These are phyloP conservation scores for Amphirosellinia nigrospora DNA, from an alignment of 495 filamentous ascomycete genomes.

Conservation along the genomic window DNA sequence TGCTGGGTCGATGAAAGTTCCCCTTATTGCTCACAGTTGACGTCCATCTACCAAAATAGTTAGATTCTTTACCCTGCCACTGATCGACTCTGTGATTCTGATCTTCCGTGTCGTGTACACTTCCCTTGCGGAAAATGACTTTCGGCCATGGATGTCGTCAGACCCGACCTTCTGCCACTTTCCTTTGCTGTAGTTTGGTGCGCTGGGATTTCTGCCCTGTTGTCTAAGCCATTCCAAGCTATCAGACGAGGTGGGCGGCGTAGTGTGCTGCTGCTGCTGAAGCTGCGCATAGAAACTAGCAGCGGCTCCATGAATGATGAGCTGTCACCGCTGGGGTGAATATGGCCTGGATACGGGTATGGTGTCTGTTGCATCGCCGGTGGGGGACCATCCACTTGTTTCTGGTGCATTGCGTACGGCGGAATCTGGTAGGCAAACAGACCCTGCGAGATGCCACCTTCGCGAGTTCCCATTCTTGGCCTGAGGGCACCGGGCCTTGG, in stretches of 20 bases:
- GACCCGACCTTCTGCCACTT: conserved; percentile 25
- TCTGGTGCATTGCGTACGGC: not conserved
- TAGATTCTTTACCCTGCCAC: not conserved
- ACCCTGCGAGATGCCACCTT: not conserved
- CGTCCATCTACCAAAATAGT: not conserved
- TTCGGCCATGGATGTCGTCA: conserved; percentile 32
- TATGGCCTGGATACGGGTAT: not conserved
- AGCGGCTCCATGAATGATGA: not conserved
- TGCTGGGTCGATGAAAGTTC: not conserved
- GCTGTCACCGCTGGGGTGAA: not conserved
- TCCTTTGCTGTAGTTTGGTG: conserved; percentile 3
- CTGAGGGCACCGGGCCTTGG: not conserved
- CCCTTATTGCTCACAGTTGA: not conserved
- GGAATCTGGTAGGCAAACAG: conserved; percentile 16
- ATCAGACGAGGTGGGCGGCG: not conserved
- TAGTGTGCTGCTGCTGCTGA: not conserved
- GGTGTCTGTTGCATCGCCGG: not conserved
- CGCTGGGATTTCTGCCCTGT: not conserved
- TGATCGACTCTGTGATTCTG: not conserved
- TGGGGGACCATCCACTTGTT: not conserved
- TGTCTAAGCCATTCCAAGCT: not conserved
- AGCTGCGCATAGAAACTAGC: not conserved
- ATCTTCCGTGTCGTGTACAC: not conserved
- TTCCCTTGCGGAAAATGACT: conserved; percentile 22
- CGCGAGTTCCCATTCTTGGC: not conserved